phyloP scores from a whole-genome alignment of 164 flowering plant genomes.

The Vitis rupestris region DNA sequence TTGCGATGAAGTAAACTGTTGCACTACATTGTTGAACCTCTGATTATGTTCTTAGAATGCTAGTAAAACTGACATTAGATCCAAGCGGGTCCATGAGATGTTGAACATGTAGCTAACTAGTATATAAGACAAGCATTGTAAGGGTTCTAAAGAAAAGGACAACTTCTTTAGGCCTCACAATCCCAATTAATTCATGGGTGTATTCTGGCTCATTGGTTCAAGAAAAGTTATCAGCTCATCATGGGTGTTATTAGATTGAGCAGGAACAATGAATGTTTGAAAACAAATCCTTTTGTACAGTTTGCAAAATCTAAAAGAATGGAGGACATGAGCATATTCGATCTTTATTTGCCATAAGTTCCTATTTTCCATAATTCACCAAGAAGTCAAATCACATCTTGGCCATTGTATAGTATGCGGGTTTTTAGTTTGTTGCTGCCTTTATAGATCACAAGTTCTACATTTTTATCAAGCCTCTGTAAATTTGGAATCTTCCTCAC shows the following conservation, averaged over 20 bases:
- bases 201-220: constrained; percentile 92
- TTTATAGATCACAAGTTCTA: no score
- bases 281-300: no score
- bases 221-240: constrained; percentile 91
- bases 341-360: no score
- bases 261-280: no score
- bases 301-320: no score
- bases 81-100: constrained; percentile 95
- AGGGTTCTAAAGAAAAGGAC: constrained; percentile 71
- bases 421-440: no score
- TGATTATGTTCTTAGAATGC: constrained; percentile 67
- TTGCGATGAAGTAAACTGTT: constrained; percentile 82
- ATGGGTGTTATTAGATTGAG: constrained; percentile 9
- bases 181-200: constrained; percentile 82
- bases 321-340: no score
- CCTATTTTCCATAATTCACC: no score
- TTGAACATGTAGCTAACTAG: constrained; percentile 87
- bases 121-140: constrained; percentile 89
- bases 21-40: constrained; percentile 95
- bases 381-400: no score
- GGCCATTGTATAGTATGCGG: no score
- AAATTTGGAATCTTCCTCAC: no score
- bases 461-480: no score
- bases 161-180: constrained; percentile 16
- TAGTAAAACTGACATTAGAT: constrained; percentile 82